A percentile compares a stretch with the other conserved stretches of the same genome.
Conservation (phyloP, 202 grass and related monocot species). For the Carex sylvatica region DNA sequence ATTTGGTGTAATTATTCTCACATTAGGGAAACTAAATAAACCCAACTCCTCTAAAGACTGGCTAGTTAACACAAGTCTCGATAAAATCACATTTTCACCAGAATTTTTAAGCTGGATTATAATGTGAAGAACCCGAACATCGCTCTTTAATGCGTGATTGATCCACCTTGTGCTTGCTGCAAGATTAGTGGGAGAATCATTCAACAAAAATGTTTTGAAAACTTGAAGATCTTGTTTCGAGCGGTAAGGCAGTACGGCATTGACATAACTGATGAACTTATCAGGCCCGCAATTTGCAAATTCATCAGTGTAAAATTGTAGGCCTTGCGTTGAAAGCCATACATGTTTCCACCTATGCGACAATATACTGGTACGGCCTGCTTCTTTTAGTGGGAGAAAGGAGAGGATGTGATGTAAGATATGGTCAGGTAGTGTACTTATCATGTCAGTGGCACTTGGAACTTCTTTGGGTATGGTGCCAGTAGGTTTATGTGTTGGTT, state of each 20-base stretch:
- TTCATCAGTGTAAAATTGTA: constrained; percentile 14
- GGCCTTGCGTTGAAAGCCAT: background rate
- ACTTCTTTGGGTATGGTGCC: background rate
- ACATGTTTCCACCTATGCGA: constrained; percentile 25
- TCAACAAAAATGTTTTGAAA: constrained; percentile 19
- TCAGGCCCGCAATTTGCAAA: background rate
- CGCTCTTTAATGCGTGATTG: constrained; percentile 3
- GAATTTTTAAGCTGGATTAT: constrained; percentile 20
- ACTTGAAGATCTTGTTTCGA: constrained; percentile 21
- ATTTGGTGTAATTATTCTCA: constrained; percentile 21
- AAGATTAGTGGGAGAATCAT: constrained; percentile 6
- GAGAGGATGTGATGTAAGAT: constrained; percentile 20
- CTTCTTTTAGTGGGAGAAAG: constrained; percentile 16
- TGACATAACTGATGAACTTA: constrained; percentile 8
- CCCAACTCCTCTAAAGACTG: background rate
- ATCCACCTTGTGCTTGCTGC: constrained; percentile 18
- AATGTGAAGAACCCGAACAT: constrained; percentile 20
- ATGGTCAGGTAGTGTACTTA: constrained; percentile 19
- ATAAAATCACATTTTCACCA: constrained; percentile 2
- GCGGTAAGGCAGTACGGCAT: background rate
- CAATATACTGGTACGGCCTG: constrained; percentile 15
- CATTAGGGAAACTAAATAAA: constrained; percentile 13
- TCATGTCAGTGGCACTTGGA: background rate
- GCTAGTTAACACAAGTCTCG: constrained; percentile 6
- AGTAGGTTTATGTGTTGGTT: background rate